Conservation (phyloP, 202 grass and related monocot species). For the Bolboschoenoplectus hybrid region DNA sequence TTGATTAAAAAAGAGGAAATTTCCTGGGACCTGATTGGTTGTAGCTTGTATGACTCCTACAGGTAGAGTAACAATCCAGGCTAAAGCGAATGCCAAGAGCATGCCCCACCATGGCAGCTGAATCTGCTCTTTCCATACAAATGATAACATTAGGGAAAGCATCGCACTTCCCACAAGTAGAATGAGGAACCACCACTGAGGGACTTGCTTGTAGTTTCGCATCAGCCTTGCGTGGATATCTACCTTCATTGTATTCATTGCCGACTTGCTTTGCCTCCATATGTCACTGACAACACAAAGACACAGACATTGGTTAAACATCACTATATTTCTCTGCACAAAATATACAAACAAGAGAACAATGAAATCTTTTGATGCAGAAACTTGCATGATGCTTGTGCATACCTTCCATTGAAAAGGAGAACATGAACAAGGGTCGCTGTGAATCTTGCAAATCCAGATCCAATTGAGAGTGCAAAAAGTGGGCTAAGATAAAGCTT, state of each 20-base stretch:
- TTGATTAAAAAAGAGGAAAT: conserved; percentile 1
- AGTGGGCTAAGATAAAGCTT: conserved; percentile 97
- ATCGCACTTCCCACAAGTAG: conserved; percentile 71
- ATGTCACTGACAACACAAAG: conserved; percentile 50
- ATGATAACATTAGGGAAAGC: conserved; percentile 74
- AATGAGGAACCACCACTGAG: conserved; percentile 94
- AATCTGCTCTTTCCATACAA: conserved; percentile 83
- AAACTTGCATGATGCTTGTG: background rate
- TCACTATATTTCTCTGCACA: background rate
- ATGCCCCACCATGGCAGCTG: conserved; percentile 99
- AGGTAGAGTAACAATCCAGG: conserved; percentile 78
- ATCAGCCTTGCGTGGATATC: conserved; percentile 88
- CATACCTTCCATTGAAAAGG: conserved; percentile 77
- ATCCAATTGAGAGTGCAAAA: conserved; percentile 95
- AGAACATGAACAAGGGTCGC: conserved; percentile 85
- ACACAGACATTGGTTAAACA: background rate
- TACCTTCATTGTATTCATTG: conserved; percentile 58
- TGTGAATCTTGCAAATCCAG: conserved; percentile 82
- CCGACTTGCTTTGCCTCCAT: conserved; percentile 91
- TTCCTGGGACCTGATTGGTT: conserved; percentile 75
- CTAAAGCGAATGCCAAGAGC: conserved; percentile 93
- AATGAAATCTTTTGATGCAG: background rate
- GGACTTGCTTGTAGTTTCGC: conserved; percentile 84
- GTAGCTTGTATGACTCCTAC: conserved; percentile 99
- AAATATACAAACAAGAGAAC: background rate